phyloP scores from a whole-genome alignment of 805 yeast genomes.

The Kodamaea sagamina region DNA sequence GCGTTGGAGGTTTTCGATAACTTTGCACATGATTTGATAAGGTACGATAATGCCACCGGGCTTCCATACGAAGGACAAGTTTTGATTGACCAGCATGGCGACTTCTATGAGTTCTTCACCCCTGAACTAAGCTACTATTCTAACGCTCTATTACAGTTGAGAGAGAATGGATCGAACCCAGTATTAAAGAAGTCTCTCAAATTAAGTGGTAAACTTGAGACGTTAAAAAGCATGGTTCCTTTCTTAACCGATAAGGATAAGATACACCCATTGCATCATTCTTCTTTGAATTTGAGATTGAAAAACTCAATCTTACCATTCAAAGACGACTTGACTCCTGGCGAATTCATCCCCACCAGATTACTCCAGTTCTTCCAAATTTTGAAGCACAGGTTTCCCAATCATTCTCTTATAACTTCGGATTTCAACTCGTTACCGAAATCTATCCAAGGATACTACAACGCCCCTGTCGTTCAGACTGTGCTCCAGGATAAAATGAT shows the following conservation, averaged over 20 bases:
- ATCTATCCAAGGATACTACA: constrained; percentile 54
- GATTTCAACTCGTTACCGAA: constrained; percentile 62
- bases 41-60: constrained; percentile 68
- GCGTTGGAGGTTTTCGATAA: constrained; percentile 86
- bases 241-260: constrained; percentile 28
- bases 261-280: constrained; percentile 64
- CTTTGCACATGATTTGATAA: constrained; percentile 76
- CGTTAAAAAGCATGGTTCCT: constrained; percentile 32
- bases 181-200: constrained; percentile 28
- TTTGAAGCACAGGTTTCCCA: constrained; percentile 65
- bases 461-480: constrained; percentile 81
- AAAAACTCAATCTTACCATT: constrained; percentile 62
- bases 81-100: constrained; percentile 68
- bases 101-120: constrained; percentile 70
- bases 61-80: constrained; percentile 79
- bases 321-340: constrained; percentile 63
- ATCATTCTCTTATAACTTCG: constrained; percentile 71
- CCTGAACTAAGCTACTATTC: constrained; percentile 62
- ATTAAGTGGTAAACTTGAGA: constrained; percentile 26
- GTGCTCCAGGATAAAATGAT: constrained; percentile 66
- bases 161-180: constrained; percentile 49
- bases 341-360: constrained; percentile 83
- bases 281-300: constrained; percentile 40
- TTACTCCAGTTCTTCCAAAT: constrained; percentile 64
- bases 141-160: constrained; percentile 52